Conservation (phyloP, 2,329 filamentous ascomycete genomes). For the Trichoderma simmonsii region DNA sequence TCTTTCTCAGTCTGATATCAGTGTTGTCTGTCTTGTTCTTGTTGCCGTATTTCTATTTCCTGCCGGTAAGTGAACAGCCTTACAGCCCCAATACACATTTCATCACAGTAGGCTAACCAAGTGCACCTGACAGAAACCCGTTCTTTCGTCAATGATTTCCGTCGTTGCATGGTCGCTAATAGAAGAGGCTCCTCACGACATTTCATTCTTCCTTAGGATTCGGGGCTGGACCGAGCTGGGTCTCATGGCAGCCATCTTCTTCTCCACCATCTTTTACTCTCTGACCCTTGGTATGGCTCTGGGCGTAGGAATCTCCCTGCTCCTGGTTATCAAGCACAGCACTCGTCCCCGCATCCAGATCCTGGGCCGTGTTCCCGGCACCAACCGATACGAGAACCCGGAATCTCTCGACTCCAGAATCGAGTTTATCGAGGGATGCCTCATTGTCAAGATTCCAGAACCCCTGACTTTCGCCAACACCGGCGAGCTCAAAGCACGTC, state of each 20-base stretch:
- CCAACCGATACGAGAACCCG: conserved; percentile 81
- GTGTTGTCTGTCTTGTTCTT: conserved; percentile 77
- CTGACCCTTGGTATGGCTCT: conserved; percentile 90
- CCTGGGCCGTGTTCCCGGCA: conserved; percentile 81
- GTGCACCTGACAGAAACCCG: conserved; percentile 67
- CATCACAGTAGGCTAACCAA: background rate
- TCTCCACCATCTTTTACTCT: conserved; percentile 92
- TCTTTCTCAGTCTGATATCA: conserved; percentile 80
- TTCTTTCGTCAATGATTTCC: conserved; percentile 89
- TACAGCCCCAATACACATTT: background rate
- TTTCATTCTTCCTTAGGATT: conserved; percentile 84
- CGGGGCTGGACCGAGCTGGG: conserved; percentile 80
- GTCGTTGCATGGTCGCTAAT: conserved; percentile 93
- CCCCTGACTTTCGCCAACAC: conserved; percentile 97
- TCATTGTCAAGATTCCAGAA: conserved; percentile 97
- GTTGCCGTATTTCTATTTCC: conserved; percentile 88
- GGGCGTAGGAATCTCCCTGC: conserved; percentile 83
- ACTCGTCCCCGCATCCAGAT: conserved; percentile 96
- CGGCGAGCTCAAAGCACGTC: conserved; percentile 79
- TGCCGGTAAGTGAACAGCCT: conserved; percentile 65
- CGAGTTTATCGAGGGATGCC: conserved; percentile 85
- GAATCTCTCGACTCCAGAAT: conserved; percentile 68
- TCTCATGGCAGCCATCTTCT: conserved; percentile 87
- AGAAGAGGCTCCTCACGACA: conserved; percentile 91
- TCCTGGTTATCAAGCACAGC: conserved; percentile 85